These are phyloP conservation scores for Zangia roseola DNA, from an alignment of 768 basidiomycete genomes.

Conservation along the genomic window DNA sequence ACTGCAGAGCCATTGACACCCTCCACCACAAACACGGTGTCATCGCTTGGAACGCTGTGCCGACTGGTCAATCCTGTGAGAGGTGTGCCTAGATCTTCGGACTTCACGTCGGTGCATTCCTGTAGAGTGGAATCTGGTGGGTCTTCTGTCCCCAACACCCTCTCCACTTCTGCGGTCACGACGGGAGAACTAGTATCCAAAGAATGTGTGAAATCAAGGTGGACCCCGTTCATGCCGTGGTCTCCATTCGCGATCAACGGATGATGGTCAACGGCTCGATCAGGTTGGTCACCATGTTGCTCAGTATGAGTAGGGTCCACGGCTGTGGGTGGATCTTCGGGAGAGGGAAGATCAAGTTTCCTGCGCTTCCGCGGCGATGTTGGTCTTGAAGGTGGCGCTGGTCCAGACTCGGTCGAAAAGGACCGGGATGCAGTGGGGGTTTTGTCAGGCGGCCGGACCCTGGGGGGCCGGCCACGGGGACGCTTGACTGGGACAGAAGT, in stretches of 20 bases:
- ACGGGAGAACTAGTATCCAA: neutral
- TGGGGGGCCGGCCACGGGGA: slow-evolving; percentile 32
- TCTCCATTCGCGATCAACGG: slow-evolving; percentile 15
- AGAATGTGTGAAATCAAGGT: neutral
- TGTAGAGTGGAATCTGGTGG: neutral
- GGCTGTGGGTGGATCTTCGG: slow-evolving; percentile 20
- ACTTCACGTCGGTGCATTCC: slow-evolving; percentile 39
- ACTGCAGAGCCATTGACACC: slow-evolving; percentile 25
- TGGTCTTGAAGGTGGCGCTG: slow-evolving; percentile 16
- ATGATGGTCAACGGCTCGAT: slow-evolving; percentile 4
- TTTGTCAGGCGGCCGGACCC: slow-evolving; percentile 20
- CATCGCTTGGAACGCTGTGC: slow-evolving; percentile 59
- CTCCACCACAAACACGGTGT: slow-evolving; percentile 46
- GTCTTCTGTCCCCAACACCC: slow-evolving; percentile 1
- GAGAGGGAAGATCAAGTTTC: slow-evolving; percentile 39
- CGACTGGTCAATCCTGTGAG: slow-evolving; percentile 47
- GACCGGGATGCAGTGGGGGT: neutral
- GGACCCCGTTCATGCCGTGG: slow-evolving; percentile 17
- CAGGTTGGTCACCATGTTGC: slow-evolving; percentile 4
- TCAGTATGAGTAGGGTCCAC: slow-evolving; percentile 1
- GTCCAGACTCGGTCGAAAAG: slow-evolving; percentile 5
- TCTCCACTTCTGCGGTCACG: neutral
- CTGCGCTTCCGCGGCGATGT: slow-evolving; percentile 43
- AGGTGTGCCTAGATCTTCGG: slow-evolving; percentile 56
- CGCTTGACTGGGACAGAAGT: slow-evolving; percentile 27